These are phyloP conservation scores for Aspergillus proliferans DNA, from an alignment of 2,329 filamentous ascomycete species.

Conservation along the genomic window DNA sequence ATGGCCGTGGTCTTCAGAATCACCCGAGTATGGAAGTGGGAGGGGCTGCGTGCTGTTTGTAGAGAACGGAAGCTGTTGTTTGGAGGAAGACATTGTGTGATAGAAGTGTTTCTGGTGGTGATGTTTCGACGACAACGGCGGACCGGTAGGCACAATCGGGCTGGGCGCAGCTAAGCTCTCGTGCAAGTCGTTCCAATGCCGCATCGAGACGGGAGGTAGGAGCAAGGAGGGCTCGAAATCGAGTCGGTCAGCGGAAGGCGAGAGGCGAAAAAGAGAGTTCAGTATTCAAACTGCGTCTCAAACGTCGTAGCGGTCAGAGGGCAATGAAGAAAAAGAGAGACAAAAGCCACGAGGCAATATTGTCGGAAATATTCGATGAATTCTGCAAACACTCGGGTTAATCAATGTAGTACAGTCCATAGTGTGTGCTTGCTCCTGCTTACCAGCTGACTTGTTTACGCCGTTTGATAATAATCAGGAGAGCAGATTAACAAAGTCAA, in stretches of 20 bases:
- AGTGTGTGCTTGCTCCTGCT: background rate
- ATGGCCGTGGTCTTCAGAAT: background rate
- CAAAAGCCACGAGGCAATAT: background rate
- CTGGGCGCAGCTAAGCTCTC: slow-evolving; percentile 26
- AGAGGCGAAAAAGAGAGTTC: background rate
- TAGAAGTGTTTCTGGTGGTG: slow-evolving; percentile 5
- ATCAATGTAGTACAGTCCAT: slow-evolving; percentile 1
- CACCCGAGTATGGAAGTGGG: background rate
- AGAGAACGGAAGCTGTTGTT: background rate
- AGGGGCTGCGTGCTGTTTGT: background rate
- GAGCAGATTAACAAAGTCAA: too few species aligned
- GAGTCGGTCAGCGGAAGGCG: too few species aligned
- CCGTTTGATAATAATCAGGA: too few species aligned
- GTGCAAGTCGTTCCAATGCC: slow-evolving; percentile 20
- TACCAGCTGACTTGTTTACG: background rate
- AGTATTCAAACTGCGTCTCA: background rate
- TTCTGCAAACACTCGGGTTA: background rate
- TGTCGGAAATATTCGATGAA: background rate
- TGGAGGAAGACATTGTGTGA: background rate
- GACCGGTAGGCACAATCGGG: slow-evolving; percentile 29
- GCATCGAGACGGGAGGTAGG: slow-evolving; percentile 19
- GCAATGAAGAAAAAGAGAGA: background rate
- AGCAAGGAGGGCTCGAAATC: too few species aligned
- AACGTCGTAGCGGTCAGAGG: background rate
- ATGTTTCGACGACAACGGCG: slow-evolving; percentile 13